Base-by-base conservation (phyloP, 805 yeast species). In the Wickerhamiella australiensis region DNA sequence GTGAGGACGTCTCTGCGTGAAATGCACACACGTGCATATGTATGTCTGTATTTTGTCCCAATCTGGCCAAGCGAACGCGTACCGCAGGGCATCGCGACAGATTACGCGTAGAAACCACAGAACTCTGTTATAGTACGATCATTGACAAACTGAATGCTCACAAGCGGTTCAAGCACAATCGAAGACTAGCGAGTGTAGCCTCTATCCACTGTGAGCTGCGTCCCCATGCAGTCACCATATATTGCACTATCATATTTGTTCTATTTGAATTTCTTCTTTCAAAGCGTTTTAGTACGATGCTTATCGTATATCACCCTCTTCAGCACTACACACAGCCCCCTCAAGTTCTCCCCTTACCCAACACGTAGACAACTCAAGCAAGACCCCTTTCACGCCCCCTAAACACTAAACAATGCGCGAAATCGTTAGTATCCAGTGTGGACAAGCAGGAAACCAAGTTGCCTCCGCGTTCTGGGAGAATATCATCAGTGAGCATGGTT, bases 401-500 rank as follows among this genome's bases (percentile, higher is more conserved):
- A 17, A 15, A 18, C 23, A 15, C 42, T 45, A 21, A 15, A 20
- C 21, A 26, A 46, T 46, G 49, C 49, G 49, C 29, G 49, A 46
- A 46, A 46, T 46, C 37, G 49, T 46, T 7, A 22, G 35, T 21
- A 22, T 46, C 20, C 49, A 46, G 43, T 46, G 49, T 27, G 49
- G 49, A 4, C 49, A 46, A 21, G 49, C 49, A 12, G 49, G 49
- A 79, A 88, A 88, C 78, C 97, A 88, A 73, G 86, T 88, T 59
- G 85, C 61, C 12, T 51, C 57, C 12, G 68, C 72, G 15, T 67
- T 69, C 55, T 73, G 67, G 72, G 63, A 67, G 50, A 66, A 70
- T 27, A 69, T 68, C 49, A 57, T 61, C 50, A 61, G 53, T 25
- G 72, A 68, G 55, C 72, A 68, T 51, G 70, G 71, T 25, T 65